Evolutionary conservation across 2,329 filamentous ascomycete genomes (phyloP), one percentile per base, ranked within the genome.

Genomic region (Clathrospora elynae): DNA sequence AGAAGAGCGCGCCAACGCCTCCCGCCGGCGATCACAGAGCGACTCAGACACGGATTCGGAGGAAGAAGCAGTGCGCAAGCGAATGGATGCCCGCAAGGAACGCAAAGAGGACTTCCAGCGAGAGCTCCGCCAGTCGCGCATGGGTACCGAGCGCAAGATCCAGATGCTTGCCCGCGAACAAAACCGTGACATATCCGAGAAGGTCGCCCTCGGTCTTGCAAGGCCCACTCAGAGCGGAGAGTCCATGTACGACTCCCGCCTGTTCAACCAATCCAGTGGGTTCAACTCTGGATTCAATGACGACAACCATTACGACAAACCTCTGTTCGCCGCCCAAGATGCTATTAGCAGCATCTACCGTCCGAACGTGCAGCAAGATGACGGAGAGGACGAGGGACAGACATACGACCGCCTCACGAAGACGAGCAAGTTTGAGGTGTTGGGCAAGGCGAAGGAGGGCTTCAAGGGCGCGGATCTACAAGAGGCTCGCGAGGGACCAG

Each of bases 221-320:
- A 99, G 97, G 71, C 93, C 93, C 2, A 96, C 93, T 3, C 87
- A 93, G 66, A 88, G 85, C 35, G 86, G 86, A 41, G 93, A 99
- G 70, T 85, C 88, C 16, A 97, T 97, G 93, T 99, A 95, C 75
- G 93, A 99, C 73, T 95, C 90, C 2, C 81, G 93, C 26, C 74
- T 99, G 19, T 99, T 99, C 74, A 96, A 97, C 73, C 90, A 95
- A 73, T 87, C 85, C 5, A 91, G 87, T 59, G 93, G 93, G 0
- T 95, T 99, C 67, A 86, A 90, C 57, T 82, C 85, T 37, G 93
- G 92, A 0, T 90, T 96, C 79, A 99, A 99, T 70, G 93, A 99
- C 71, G 93, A 99, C 70, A 93, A 99, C 65, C 84, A 86, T 0
- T 99, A 97, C 74, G 93, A 97, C 71, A 97, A 97, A 73, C 93